phyloP scores from a whole-genome alignment of 495 filamentous ascomycete genomes.

The Lasiosphaeriaceae sp. region DNA sequence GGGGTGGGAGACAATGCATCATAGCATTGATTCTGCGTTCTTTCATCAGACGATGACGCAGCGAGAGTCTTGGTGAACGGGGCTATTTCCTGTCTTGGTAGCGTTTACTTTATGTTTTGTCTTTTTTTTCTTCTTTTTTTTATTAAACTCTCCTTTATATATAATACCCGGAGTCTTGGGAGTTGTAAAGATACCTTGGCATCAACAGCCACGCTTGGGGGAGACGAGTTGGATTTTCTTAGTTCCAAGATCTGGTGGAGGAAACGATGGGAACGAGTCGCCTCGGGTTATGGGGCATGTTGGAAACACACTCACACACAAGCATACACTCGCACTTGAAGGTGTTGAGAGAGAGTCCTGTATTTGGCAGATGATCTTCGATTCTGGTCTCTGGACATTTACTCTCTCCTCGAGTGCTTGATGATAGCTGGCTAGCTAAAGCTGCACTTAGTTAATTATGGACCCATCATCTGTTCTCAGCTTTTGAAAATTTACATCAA shows the following conservation, averaged over 20 bases:
- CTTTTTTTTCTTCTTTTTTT: not conserved
- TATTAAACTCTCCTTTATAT: not conserved
- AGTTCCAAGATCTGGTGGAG: no score
- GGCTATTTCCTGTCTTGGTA: not conserved
- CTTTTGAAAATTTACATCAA: no score
- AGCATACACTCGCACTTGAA: no score
- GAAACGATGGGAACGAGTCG: not conserved
- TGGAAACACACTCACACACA: no score
- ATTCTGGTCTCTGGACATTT: no score
- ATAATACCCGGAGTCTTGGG: constrained; percentile 16
- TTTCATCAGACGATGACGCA: not conserved
- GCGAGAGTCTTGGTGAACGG: not conserved
- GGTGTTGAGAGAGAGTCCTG: no score
- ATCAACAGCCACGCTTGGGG: not conserved
- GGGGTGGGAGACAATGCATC: not conserved
- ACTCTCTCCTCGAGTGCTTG: no score
- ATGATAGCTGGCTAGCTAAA: no score
- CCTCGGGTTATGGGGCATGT: no score
- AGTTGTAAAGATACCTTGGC: constrained; percentile 10
- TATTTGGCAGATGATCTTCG: no score
- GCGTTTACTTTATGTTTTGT: not conserved
- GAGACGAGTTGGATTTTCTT: not conserved
- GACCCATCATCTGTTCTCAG: no score
- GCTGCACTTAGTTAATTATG: no score
- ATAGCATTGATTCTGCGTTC: not conserved